These are phyloP conservation scores for Hamigera avellanea DNA, from an alignment of 495 filamentous ascomycete species.

Conservation along the genomic window DNA sequence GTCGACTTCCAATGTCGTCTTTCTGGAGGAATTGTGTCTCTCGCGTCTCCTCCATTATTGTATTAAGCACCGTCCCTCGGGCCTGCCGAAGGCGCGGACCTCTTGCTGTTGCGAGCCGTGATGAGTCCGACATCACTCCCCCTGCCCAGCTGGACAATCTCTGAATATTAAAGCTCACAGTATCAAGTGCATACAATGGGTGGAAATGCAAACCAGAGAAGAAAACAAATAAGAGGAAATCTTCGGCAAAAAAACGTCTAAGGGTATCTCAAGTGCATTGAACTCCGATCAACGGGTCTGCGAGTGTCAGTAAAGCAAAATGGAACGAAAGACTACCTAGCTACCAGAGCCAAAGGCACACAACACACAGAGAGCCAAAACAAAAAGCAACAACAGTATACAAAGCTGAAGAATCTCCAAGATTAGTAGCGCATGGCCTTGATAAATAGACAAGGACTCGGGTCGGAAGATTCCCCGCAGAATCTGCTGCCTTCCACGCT, in stretches of 20 bases:
- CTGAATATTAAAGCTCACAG: background rate
- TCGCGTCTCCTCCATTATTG: conserved; percentile 64
- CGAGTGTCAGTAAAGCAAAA: conserved; percentile 4
- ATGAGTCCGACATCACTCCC: conserved; percentile 43
- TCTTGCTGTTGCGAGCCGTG: conserved; percentile 44
- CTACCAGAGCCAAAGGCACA: conserved; percentile 28
- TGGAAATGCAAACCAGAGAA: no score
- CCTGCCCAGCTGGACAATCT: background rate
- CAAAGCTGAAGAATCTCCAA: conserved; percentile 10
- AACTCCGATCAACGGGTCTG: conserved; percentile 34
- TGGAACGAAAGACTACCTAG: conserved; percentile 16
- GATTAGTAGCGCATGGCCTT: conserved; percentile 9
- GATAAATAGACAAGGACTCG: conserved; percentile 12
- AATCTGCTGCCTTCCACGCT: conserved; percentile 4
- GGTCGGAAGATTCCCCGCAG: conserved; percentile 9
- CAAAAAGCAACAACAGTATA: conserved; percentile 5
- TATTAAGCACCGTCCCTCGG: conserved; percentile 65
- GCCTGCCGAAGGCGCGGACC: conserved; percentile 58
- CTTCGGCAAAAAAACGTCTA: no score
- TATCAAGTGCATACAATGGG: no score
- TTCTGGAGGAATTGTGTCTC: conserved; percentile 19
- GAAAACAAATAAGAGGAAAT: no score
- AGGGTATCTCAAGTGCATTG: conserved; percentile 25
- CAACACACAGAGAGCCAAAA: conserved; percentile 9
- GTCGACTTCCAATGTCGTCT: background rate